Evolutionary conservation across 73 alveolate species (phyloP).

Genomic region (Urostyla sp.): DNA sequence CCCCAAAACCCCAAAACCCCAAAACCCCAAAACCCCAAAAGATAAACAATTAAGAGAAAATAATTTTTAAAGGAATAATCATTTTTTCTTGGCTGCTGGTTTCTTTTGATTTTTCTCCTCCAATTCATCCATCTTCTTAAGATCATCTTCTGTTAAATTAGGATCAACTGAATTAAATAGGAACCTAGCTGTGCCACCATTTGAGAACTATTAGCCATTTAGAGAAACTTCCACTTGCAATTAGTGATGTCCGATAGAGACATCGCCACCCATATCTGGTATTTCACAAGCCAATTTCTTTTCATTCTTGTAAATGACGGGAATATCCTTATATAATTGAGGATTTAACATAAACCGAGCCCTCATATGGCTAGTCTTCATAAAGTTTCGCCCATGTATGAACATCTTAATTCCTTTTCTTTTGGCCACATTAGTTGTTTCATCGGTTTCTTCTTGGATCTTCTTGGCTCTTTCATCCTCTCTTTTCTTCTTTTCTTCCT

Average conservation of each 20-base stretch:
- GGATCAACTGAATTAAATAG: constrained; percentile 66
- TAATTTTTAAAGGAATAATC: neutral
- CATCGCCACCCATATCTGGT: constrained; percentile 77
- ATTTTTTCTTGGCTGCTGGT: constrained; percentile 52
- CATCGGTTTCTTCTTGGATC: constrained; percentile 76
- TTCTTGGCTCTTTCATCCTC: constrained; percentile 74
- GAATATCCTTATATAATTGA: constrained; percentile 42
- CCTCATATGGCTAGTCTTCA: constrained; percentile 27
- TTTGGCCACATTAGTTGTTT: constrained; percentile 63
- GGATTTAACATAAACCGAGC: no score
- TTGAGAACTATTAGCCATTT: constrained; percentile 61
- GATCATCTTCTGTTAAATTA: constrained; percentile 66
- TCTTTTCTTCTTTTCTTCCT: constrained; percentile 74
- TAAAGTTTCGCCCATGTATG: constrained; percentile 60
- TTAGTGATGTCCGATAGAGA: constrained; percentile 65
- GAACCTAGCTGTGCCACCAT: constrained; percentile 33
- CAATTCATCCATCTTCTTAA: constrained; percentile 62
- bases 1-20: no score
- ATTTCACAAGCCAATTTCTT: constrained; percentile 67
- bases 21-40: neutral
- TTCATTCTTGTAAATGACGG: constrained; percentile 54
- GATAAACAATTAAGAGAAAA: neutral
- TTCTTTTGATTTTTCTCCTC: constrained; percentile 67
- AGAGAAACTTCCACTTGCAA: constrained; percentile 59
- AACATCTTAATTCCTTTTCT: constrained; percentile 64